Conservation (phyloP, 371 early-diverging fungal genomes). For the Cokeromyces recurvatus region DNA sequence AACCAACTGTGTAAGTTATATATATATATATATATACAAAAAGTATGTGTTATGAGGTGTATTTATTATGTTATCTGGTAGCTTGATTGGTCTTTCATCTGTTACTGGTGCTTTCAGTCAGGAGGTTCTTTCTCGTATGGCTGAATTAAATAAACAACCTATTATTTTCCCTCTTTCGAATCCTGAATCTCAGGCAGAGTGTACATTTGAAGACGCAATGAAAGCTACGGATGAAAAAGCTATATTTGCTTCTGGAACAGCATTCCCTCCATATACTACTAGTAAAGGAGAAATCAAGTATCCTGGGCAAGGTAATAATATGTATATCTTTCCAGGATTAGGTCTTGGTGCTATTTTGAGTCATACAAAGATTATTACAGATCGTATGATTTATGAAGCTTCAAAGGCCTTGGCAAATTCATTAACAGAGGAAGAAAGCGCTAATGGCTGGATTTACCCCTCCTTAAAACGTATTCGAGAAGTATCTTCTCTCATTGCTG, state of each 20-base stretch:
- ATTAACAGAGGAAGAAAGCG: slow-evolving; percentile 63
- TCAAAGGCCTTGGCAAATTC: slow-evolving; percentile 80
- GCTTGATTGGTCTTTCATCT: slow-evolving; percentile 82
- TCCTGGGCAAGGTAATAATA: slow-evolving; percentile 93
- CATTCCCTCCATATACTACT: slow-evolving; percentile 76
- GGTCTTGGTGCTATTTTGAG: slow-evolving; percentile 82
- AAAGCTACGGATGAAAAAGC: slow-evolving; percentile 71
- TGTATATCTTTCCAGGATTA: slow-evolving; percentile 91
- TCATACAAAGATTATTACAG: slow-evolving; percentile 62
- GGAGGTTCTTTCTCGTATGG: slow-evolving; percentile 61
- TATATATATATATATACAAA: slow-evolving; percentile 56
- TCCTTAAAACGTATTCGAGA: slow-evolving; percentile 80
- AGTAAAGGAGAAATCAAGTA: slow-evolving; percentile 47
- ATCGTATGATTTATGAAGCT: slow-evolving; percentile 74
- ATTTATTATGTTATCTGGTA: too few species aligned
- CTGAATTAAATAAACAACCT: slow-evolving; percentile 73
- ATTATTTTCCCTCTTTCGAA: slow-evolving; percentile 94
- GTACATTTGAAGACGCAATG: slow-evolving; percentile 89
- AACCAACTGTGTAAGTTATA: slow-evolving; percentile 7
- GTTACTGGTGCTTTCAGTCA: slow-evolving; percentile 70
- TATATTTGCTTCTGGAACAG: slow-evolving; percentile 92
- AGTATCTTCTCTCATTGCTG: slow-evolving; percentile 71
- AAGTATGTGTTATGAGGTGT: too few species aligned
- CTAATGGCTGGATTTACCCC: slow-evolving; percentile 75
- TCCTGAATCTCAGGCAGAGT: slow-evolving; percentile 85